Percentiles rank a stretch among this genome's conserved stretches.
These are phyloP conservation scores for Vaucheria bursata DNA, from an alignment of 352 stramenopile species.

Conservation along the genomic window DNA sequence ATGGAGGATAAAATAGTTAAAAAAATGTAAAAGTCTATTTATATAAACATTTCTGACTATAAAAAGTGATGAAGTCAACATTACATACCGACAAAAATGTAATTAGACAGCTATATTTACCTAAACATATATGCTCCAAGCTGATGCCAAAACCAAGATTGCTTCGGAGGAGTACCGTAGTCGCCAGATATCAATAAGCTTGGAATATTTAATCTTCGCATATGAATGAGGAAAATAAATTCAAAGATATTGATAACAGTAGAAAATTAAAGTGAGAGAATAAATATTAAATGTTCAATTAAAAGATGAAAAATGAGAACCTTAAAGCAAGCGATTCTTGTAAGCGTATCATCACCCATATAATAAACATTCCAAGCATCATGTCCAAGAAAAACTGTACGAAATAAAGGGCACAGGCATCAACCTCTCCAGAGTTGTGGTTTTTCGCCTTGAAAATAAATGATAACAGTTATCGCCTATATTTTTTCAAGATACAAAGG, in stretches of 20 bases:
- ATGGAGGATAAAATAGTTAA: no score
- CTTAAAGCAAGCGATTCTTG: slow-evolving; percentile 26
- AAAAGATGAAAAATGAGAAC: slow-evolving; percentile 13
- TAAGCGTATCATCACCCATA: slow-evolving; percentile 33
- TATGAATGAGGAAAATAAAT: no score
- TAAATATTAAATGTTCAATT: not conserved
- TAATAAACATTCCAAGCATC: slow-evolving; percentile 25
- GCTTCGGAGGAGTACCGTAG: slow-evolving; percentile 26
- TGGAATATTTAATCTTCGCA: not conserved
- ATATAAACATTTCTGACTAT: no score
- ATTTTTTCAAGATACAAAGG: no score
- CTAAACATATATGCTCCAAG: slow-evolving; percentile 34
- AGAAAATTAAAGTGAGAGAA: slow-evolving; percentile 3
- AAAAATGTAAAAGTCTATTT: no score
- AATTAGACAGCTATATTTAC: no score
- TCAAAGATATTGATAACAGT: not conserved
- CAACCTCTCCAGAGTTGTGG: no score
- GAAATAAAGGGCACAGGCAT: slow-evolving; percentile 45
- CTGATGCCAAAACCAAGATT: slow-evolving; percentile 23
- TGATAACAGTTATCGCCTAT: no score
- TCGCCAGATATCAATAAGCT: slow-evolving; percentile 16
- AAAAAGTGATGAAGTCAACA: no score
- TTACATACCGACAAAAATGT: no score
- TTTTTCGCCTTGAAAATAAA: no score
- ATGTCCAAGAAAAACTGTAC: slow-evolving; percentile 43